Conservation (phyloP, 306 rosid species). For the Prunus campanulata region DNA sequence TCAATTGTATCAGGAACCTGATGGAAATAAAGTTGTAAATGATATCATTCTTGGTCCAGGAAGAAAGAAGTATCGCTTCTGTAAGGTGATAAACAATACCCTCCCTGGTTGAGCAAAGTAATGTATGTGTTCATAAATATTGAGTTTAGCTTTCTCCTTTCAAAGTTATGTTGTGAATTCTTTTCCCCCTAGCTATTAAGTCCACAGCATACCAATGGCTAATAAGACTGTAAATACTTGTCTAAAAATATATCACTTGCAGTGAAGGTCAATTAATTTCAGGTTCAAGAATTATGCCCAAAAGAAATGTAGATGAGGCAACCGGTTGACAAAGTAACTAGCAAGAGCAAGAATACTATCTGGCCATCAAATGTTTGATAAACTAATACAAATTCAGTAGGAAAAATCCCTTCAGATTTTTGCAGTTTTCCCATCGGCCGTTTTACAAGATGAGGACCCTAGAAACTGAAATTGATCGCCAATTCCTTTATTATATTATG, state of each 20-base stretch:
- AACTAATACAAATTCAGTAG: too few species aligned
- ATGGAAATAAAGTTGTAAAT: constrained; percentile 71
- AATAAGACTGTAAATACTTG: not conserved
- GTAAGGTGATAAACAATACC: constrained; percentile 52
- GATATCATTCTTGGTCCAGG: constrained; percentile 65
- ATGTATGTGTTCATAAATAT: not conserved
- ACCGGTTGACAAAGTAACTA: too few species aligned
- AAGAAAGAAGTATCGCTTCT: constrained; percentile 56
- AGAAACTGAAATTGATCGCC: too few species aligned
- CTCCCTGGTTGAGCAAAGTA: not conserved
- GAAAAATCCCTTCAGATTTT: too few species aligned
- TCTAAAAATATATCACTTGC: not conserved
- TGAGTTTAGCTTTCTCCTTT: not conserved
- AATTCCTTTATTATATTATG: not conserved
- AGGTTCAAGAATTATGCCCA: too few species aligned
- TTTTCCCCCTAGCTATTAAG: not conserved
- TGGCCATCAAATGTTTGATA: too few species aligned
- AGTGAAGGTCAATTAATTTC: too few species aligned
- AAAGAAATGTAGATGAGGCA: too few species aligned
- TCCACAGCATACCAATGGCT: not conserved
- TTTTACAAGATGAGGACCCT: not conserved
- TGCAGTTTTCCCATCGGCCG: too few species aligned
- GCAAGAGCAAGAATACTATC: too few species aligned
- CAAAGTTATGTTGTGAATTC: not conserved
- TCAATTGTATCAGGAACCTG: constrained; percentile 52